These are phyloP conservation scores for Myriosclerotinia duriaeana DNA, from an alignment of 2,329 filamentous ascomycete species.

Conservation along the genomic window DNA sequence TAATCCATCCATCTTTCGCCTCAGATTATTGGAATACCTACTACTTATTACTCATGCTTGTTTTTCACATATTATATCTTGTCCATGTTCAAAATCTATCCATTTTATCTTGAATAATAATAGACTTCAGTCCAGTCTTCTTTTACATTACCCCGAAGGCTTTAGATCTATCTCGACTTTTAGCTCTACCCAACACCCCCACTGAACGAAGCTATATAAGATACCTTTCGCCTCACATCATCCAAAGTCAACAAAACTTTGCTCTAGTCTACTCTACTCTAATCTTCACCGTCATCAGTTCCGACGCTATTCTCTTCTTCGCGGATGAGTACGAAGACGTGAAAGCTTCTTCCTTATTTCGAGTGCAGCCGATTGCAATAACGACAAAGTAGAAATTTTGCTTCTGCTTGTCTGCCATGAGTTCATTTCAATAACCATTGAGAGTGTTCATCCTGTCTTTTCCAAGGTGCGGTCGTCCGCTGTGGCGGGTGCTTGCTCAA, in stretches of 20 bases:
- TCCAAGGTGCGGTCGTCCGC: slow-evolving; percentile 43
- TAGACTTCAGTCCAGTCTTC: slow-evolving; percentile 1
- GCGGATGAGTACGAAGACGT: slow-evolving; percentile 28
- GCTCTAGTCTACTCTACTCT: too few species aligned
- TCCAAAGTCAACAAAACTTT: background rate
- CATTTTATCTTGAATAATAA: background rate
- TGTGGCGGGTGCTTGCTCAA: slow-evolving; percentile 47
- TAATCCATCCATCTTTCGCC: too few species aligned
- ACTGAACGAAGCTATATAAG: background rate
- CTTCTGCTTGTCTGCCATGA: slow-evolving; percentile 41
- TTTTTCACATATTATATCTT: slow-evolving; percentile 5
- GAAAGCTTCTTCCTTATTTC: slow-evolving; percentile 5
- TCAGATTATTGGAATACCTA: slow-evolving; percentile 1
- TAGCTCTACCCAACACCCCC: background rate
- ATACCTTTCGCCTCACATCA: background rate
- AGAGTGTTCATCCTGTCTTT: slow-evolving; percentile 48
- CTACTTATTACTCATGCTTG: background rate
- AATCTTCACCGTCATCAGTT: background rate
- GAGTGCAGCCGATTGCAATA: background rate
- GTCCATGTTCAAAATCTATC: background rate
- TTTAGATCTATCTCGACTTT: slow-evolving; percentile 3
- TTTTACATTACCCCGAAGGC: background rate
- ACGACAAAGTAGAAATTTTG: slow-evolving; percentile 23
- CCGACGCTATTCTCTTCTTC: background rate
- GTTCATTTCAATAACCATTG: slow-evolving; percentile 33